Evolutionary conservation across 805 yeast genomes (phyloP).

Genomic region (Pichia exigua): DNA sequence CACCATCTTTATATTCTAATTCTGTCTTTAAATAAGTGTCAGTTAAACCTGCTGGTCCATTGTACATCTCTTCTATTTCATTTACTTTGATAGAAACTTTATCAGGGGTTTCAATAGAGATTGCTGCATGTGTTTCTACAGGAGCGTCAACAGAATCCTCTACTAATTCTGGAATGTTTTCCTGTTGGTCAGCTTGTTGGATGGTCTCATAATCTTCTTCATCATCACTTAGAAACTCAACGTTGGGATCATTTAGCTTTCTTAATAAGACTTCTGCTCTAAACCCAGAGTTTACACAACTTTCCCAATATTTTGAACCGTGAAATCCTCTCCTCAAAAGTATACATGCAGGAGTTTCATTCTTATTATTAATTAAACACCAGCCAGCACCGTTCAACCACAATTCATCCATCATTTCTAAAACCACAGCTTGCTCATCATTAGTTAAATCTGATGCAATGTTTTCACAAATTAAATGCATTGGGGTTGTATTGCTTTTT

Average conservation of each 20-base stretch:
- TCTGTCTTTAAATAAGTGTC: constrained; percentile 55
- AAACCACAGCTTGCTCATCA: constrained; percentile 39
- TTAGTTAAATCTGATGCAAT: constrained; percentile 33
- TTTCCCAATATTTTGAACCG: constrained; percentile 33
- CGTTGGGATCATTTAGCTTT: constrained; percentile 53
- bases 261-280: constrained; percentile 79
- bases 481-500: constrained; percentile 63
- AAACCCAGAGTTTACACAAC: constrained; percentile 77
- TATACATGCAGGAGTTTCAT: constrained; percentile 82
- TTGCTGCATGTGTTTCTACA: not conserved
- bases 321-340: constrained; percentile 44
- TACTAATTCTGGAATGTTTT: constrained; percentile 14
- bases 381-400: constrained; percentile 90
- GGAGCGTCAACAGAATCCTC: not conserved
- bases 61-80: constrained; percentile 14
- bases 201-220: constrained; percentile 13
- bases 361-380: constrained; percentile 66
- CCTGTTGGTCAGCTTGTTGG: constrained; percentile 6
- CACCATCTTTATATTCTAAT: constrained; percentile 58
- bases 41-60: constrained; percentile 60
- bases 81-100: not conserved
- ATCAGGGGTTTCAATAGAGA: not conserved
- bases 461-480: constrained; percentile 59
- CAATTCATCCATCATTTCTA: constrained; percentile 51
- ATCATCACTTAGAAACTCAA: constrained; percentile 48